Base-by-base conservation (phyloP, 257 asterid genomes). In the Plantago major region DNA sequence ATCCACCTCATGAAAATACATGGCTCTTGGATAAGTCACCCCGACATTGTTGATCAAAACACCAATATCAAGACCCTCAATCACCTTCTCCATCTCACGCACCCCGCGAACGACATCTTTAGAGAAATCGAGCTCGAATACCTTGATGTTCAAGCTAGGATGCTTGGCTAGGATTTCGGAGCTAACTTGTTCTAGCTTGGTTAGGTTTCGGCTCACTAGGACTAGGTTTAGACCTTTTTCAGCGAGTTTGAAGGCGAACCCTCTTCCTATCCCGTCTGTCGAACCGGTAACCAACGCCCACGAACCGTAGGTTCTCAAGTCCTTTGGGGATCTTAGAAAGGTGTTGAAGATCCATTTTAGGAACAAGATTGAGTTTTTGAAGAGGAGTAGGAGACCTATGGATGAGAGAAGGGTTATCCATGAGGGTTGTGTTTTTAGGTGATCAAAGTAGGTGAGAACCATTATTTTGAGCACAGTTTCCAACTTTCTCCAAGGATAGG, bases 221-320 rank as follows among this genome's bases (percentile, higher is more conserved):
- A 89, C 77, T 7, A 93, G 38, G 68, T 85, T 85, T 42, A 87
- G 88, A 11, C 96, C 96, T 6, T 80, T 84, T 3, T 73, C 64
- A 0, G 97, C 96, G 53, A 93, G 79, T 76, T 89, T 83, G 52
- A 89, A 89, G 1, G 99, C 94, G 72, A 89, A 89, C 15, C 79
- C 86, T 70, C 87, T 93, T 2, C 99, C 99, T 67, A 93, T 93
- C 66, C 97, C 99, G 15, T 86, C 96, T 19, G 99, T 86, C 11
- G 97, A 74, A 5, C 99, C 97, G 17, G 97, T 86, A 56, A 92
- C 55, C 47, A 92, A 60, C 0, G 96, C 97, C 96, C 96, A 92
- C 4, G 93, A 66, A 4, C 96, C 97, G 72, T 92, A 92, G 4
- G 30, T 51, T 40, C 65, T 81, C 26, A 86, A 79, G 61, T 81